phyloP scores from a whole-genome alignment of 108 stramenopile species.

The Skeletonema marinoi region DNA sequence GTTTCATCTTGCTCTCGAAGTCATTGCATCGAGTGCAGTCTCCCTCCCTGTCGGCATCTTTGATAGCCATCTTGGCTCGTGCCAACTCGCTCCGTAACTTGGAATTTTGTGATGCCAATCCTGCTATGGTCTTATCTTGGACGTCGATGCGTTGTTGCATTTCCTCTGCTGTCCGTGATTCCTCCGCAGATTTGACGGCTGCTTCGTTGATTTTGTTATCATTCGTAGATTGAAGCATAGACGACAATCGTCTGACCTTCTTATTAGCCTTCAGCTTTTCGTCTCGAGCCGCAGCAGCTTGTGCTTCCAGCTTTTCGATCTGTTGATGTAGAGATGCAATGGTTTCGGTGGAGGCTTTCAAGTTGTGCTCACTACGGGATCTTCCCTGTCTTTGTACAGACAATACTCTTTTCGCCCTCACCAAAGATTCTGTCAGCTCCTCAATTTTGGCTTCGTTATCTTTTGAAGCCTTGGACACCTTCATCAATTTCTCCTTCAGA shows the following conservation, averaged over 20 bases:
- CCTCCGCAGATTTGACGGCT: neutral
- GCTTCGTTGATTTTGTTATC: neutral
- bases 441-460: constrained; percentile 24
- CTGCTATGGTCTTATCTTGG: constrained; percentile 40
- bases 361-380: constrained; percentile 21
- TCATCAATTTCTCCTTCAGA: constrained; percentile 20
- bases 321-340: constrained; percentile 13
- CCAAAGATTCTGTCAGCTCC: constrained; percentile 3
- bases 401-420: constrained; percentile 26
- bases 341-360: constrained; percentile 15
- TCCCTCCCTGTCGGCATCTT: neutral
- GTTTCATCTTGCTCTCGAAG: neutral
- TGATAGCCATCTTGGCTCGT: neutral
- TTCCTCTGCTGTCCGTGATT: neutral
- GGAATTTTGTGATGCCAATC: constrained; percentile 33
- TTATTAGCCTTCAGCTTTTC: constrained; percentile 26
- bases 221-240: constrained; percentile 5
- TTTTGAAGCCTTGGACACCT: constrained; percentile 4
- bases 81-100: constrained; percentile 32
- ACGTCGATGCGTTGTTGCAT: constrained; percentile 28
- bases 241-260: constrained; percentile 18
- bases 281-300: constrained; percentile 14
- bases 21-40: neutral
- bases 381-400: constrained; percentile 30
- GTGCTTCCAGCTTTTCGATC: constrained; percentile 17